These are phyloP conservation scores for Coemansia brasiliensis DNA, from an alignment of 192 early-diverging fungal species.

Conservation along the genomic window DNA sequence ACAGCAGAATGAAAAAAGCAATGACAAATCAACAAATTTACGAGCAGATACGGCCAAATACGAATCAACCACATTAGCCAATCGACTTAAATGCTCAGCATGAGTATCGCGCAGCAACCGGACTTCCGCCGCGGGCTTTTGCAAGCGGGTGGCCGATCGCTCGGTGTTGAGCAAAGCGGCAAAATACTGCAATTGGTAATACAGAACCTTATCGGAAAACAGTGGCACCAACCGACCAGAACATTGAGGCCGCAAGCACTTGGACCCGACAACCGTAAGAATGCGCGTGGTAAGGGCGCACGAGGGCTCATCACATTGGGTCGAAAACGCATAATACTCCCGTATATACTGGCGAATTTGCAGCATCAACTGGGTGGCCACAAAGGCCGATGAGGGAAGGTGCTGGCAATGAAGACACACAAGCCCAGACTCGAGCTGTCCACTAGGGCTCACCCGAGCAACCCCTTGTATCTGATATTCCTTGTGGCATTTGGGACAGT, in stretches of 20 bases:
- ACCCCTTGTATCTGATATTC: conserved; percentile 40
- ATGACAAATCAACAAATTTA: conserved; percentile 69
- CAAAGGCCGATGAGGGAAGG: conserved; percentile 43
- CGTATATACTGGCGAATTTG: conserved; percentile 68
- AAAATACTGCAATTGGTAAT: conserved; percentile 82
- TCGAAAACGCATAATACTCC: conserved; percentile 71
- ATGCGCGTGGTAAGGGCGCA: conserved; percentile 68
- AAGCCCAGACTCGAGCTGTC: conserved; percentile 34
- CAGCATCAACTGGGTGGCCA: conserved; percentile 64
- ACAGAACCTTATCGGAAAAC: conserved; percentile 75
- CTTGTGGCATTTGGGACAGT: conserved; percentile 64
- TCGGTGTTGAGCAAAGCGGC: conserved; percentile 54
- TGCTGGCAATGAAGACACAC: conserved; percentile 61
- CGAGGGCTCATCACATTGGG: conserved; percentile 77
- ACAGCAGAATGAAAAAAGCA: conserved; percentile 60
- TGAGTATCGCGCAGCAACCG: conserved; percentile 40
- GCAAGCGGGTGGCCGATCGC: conserved; percentile 22
- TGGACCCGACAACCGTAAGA: conserved; percentile 66
- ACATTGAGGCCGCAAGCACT: conserved; percentile 70
- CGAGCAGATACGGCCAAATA: conserved; percentile 75
- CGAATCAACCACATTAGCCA: conserved; percentile 59
- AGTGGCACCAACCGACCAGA: conserved; percentile 61
- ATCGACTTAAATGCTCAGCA: conserved; percentile 34
- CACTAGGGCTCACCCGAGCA: conserved; percentile 6
- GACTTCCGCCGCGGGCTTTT: conserved; percentile 18